Conservation (phyloP, 2,329 filamentous ascomycete genomes). For the Aspergillus latus region DNA sequence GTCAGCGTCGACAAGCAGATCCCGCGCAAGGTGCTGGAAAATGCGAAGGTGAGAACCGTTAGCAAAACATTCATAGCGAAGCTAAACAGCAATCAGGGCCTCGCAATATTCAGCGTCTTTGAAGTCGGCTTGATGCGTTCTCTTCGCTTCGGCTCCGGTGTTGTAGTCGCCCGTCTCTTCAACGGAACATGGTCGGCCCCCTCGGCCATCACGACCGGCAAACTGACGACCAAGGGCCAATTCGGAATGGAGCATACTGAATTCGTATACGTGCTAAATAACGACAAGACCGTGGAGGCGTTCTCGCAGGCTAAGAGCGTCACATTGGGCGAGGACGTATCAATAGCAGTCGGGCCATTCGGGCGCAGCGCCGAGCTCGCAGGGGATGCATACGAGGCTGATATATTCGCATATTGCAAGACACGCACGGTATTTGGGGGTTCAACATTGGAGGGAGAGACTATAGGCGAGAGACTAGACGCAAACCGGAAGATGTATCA, state of each 20-base stretch:
- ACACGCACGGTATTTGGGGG: constrained; percentile 94
- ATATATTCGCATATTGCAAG: constrained; percentile 93
- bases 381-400: constrained; percentile 82
- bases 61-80: not conserved
- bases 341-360: constrained; percentile 88
- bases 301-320: constrained; percentile 86
- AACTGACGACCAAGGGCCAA: constrained; percentile 46
- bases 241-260: constrained; percentile 50
- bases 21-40: constrained; percentile 6
- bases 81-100: constrained; percentile 33
- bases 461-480: constrained; percentile 85
- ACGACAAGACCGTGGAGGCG: constrained; percentile 78
- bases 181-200: constrained; percentile 50
- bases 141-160: constrained; percentile 48
- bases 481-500: constrained; percentile 95
- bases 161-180: constrained; percentile 46
- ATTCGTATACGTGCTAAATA: constrained; percentile 96
- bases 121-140: constrained; percentile 50
- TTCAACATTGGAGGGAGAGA: constrained; percentile 83
- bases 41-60: constrained; percentile 8
- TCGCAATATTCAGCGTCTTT: constrained; percentile 47
- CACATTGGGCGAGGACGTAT: constrained; percentile 90
- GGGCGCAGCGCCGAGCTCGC: constrained; percentile 92
- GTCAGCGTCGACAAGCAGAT: constrained; percentile 8
- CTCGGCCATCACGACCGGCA: constrained; percentile 46